Conservation (phyloP, 1,139 yeast species). For the Hansenula anomala region DNA sequence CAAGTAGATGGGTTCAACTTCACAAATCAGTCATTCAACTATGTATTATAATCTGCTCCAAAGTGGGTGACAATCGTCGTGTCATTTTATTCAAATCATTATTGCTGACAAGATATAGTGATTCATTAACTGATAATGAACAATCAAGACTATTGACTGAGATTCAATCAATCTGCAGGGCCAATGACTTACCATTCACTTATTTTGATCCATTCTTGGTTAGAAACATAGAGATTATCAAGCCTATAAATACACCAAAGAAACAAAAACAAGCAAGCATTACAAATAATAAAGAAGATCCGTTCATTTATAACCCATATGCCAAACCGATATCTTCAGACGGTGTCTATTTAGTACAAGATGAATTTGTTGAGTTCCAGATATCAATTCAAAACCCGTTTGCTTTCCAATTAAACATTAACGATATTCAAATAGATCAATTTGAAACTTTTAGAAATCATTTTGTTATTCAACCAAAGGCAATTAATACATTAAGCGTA, state of each 20-base stretch:
- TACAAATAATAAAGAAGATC: constrained; percentile 18
- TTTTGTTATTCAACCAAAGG: constrained; percentile 34
- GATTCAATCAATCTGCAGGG: constrained; percentile 21
- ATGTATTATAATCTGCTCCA: constrained; percentile 51
- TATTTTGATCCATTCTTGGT: constrained; percentile 76
- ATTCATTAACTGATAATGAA: constrained; percentile 45
- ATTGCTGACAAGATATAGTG: constrained; percentile 50
- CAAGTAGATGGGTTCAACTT: constrained; percentile 49
- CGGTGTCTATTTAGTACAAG: constrained; percentile 41
- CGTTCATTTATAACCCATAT: constrained; percentile 33
- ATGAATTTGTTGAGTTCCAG: constrained; percentile 49
- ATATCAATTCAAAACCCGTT: constrained; percentile 76
- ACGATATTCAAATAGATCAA: constrained; percentile 41
- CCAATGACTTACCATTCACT: constrained; percentile 19
- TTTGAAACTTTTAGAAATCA: constrained; percentile 27
- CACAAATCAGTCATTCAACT: constrained; percentile 54
- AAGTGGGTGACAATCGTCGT: constrained; percentile 41
- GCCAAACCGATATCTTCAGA: constrained; percentile 14
- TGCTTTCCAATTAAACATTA: constrained; percentile 65
- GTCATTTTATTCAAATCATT: constrained; percentile 45
- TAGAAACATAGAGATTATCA: constrained; percentile 40
- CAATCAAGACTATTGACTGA: constrained; percentile 32
- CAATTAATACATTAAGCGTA: constrained; percentile 34
- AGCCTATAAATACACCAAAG: constrained; percentile 20
- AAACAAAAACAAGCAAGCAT: constrained; percentile 7